Evolutionary conservation across 2,329 filamentous ascomycete species (phyloP).

Genomic region (Ascocoryne sarcoides): DNA sequence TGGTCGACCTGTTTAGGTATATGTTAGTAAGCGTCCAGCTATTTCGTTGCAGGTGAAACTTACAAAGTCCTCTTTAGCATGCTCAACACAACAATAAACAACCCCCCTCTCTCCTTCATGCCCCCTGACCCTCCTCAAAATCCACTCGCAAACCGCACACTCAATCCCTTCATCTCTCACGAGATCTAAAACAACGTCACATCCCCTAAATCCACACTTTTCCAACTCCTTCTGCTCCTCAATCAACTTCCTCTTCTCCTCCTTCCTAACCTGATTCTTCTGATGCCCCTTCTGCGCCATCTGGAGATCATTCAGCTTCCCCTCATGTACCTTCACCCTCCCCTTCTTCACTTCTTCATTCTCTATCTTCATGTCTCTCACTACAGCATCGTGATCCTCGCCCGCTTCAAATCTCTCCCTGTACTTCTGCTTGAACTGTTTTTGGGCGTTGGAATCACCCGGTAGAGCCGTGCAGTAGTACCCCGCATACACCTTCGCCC

Average conservation of each 20-base stretch:
- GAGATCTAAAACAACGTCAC: conserved; percentile 19
- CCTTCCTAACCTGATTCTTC: conserved; percentile 23
- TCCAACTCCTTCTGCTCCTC: conserved; percentile 8
- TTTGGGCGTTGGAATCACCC: conserved; percentile 15
- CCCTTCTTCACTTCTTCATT: conserved; percentile 12
- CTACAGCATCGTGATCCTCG: conserved; percentile 19
- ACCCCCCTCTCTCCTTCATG: background rate
- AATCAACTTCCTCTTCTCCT: conserved; percentile 14
- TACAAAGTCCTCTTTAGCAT: conserved; percentile 23
- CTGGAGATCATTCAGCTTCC: conserved; percentile 19
- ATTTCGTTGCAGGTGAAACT: conserved; percentile 1
- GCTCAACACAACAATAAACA: conserved; percentile 21
- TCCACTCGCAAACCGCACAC: conserved; percentile 26
- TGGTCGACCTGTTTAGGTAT: conserved; percentile 15
- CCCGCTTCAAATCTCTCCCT: conserved; percentile 23
- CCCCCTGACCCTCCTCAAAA: conserved; percentile 12
- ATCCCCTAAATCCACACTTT: conserved; percentile 17
- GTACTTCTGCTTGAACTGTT: conserved; percentile 26
- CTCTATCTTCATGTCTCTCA: conserved; percentile 22
- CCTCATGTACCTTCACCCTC: conserved; percentile 13
- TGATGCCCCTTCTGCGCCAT: conserved; percentile 25
- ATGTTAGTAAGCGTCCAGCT: background rate
- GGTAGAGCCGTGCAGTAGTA: conserved; percentile 21
- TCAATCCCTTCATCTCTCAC: conserved; percentile 16
- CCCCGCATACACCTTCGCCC: conserved; percentile 18